A percentile compares a stretch with the other conserved stretches of the same genome.
phyloP scores from a whole-genome alignment of 441 rosid genomes.

The Monsonia emarginata region DNA sequence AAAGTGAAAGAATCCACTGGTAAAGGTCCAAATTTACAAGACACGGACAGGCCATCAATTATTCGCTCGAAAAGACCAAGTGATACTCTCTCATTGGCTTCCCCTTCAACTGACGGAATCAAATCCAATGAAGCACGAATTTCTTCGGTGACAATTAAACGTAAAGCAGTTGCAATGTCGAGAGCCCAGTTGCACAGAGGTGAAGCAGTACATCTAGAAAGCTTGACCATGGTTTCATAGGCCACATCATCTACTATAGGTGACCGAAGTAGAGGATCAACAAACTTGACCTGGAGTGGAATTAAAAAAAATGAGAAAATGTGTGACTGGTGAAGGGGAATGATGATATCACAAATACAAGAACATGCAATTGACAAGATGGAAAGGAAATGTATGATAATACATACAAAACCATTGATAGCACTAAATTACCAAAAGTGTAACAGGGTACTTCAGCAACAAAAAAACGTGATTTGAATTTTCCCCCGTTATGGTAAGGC shows the following conservation, averaged over 20 bases:
- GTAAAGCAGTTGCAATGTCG: constrained; percentile 91
- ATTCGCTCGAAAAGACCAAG: constrained; percentile 79
- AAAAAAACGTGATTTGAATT: background rate
- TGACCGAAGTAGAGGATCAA: constrained; percentile 79
- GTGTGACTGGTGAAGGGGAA: background rate
- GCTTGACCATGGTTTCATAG: constrained; percentile 76
- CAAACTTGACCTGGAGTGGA: constrained; percentile 61
- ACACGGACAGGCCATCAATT: constrained; percentile 52
- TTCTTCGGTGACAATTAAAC: constrained; percentile 59
- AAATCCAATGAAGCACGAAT: constrained; percentile 42
- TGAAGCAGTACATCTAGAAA: constrained; percentile 64
- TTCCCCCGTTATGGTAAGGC: background rate
- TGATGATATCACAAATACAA: background rate
- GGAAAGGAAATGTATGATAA: background rate
- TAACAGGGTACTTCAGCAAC: background rate
- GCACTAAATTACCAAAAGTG: background rate
- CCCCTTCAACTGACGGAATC: constrained; percentile 39
- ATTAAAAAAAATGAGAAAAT: constrained; percentile 13
- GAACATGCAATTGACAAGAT: background rate
- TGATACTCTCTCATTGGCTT: constrained; percentile 36
- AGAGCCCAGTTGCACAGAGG: constrained; percentile 94
- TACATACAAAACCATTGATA: background rate
- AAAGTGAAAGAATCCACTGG: constrained; percentile 91
- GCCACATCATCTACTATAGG: constrained; percentile 72
- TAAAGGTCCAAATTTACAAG: constrained; percentile 89